phyloP scores from a whole-genome alignment of 192 early-diverging fungal genomes.

The Physocladia obscura region DNA sequence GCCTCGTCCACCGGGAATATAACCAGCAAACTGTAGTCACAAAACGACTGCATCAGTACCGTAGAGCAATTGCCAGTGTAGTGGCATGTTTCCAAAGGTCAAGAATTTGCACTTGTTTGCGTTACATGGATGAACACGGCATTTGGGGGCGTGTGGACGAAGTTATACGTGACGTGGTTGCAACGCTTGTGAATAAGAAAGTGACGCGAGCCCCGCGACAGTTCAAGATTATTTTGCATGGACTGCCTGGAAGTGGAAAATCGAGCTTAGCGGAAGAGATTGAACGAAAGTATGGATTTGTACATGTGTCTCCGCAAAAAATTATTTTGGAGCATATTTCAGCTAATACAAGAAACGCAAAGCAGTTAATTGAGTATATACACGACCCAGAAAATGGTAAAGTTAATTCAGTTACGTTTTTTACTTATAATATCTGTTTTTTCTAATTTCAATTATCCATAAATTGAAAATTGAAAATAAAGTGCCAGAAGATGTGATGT shows the following conservation, averaged over 20 bases:
- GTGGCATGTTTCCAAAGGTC: conserved; percentile 22
- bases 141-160: conserved; percentile 31
- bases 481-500: conserved; percentile 42
- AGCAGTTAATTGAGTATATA: conserved; percentile 21
- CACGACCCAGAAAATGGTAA: conserved; percentile 37
- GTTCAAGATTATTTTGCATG: conserved; percentile 40
- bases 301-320: conserved; percentile 50
- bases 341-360: not conserved
- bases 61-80: conserved; percentile 18
- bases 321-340: conserved; percentile 49
- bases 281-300: conserved; percentile 38
- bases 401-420: not conserved
- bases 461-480: not conserved
- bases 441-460: not conserved
- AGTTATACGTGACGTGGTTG: conserved; percentile 29
- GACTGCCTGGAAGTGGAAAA: conserved; percentile 50
- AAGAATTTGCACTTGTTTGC: not conserved
- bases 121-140: conserved; percentile 32
- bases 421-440: not conserved
- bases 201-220: conserved; percentile 44
- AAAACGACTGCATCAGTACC: conserved; percentile 12
- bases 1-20: conserved; percentile 38
- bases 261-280: conserved; percentile 41
- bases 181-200: conserved; percentile 26
- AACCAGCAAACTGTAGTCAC: conserved; percentile 20